These are phyloP conservation scores for Calocera viscosa DNA, from an alignment of 768 basidiomycete genomes.

Conservation along the genomic window DNA sequence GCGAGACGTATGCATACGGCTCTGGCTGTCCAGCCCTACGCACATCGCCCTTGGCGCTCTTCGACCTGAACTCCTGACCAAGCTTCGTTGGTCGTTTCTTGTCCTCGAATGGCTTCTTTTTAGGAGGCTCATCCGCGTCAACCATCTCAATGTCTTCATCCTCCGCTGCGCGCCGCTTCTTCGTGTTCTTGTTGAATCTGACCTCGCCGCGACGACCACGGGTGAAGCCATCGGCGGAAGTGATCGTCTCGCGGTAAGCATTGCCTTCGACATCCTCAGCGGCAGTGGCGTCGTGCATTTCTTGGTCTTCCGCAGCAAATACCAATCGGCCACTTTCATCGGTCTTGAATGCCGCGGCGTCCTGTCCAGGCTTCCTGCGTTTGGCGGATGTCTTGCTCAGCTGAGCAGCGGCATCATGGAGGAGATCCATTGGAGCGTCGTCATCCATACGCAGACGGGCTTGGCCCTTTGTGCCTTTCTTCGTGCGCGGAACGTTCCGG, in stretches of 20 bases:
- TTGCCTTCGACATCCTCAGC: constrained; percentile 49
- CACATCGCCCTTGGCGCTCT: constrained; percentile 93
- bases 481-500: constrained; percentile 27
- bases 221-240: constrained; percentile 80
- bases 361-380: constrained; percentile 70
- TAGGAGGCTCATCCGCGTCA: constrained; percentile 34
- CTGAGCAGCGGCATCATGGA: constrained; percentile 62
- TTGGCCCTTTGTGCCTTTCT: constrained; percentile 33
- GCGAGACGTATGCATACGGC: constrained; percentile 82
- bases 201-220: constrained; percentile 71
- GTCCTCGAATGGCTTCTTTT: constrained; percentile 37
- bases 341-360: constrained; percentile 73
- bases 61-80: constrained; percentile 91
- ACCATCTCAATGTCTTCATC: constrained; percentile 59
- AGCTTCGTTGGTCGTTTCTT: constrained; percentile 39
- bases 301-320: constrained; percentile 38
- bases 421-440: constrained; percentile 89
- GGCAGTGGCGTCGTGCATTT: constrained; percentile 27
- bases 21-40: constrained; percentile 71
- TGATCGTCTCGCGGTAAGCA: constrained; percentile 73
- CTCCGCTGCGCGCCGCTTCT: constrained; percentile 70
- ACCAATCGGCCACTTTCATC: constrained; percentile 75
- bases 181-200: constrained; percentile 96
- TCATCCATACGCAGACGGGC: constrained; percentile 72
- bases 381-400: constrained; percentile 41